Percentiles rank a stretch among this genome's conserved stretches.
These are phyloP conservation scores for Quercus cerris DNA, from an alignment of 306 rosid species.

Conservation along the genomic window DNA sequence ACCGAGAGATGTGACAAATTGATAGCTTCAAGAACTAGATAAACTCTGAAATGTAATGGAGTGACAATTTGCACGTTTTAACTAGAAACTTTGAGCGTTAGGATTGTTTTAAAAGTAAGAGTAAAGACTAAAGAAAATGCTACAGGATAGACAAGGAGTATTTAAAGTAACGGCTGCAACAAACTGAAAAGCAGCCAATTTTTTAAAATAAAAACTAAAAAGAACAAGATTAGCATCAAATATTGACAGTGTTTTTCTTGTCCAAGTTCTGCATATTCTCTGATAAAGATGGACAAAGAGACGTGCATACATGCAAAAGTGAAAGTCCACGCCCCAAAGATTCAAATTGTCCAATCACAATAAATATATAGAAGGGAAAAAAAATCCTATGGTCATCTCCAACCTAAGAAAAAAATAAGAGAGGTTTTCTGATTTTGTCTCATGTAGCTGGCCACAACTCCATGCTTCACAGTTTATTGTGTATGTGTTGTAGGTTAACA, in stretches of 20 bases:
- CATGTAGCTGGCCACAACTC: not conserved
- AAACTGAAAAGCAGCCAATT: slow-evolving; percentile 23
- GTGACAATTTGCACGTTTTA: slow-evolving; percentile 16
- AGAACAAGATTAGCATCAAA: slow-evolving; percentile 28
- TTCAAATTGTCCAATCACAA: slow-evolving; percentile 5
- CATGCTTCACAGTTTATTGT: not conserved
- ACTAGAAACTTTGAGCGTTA: slow-evolving; percentile 9
- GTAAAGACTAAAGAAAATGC: slow-evolving; percentile 7
- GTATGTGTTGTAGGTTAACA: not conserved
- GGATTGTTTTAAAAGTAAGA: not conserved
- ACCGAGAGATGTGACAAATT: not conserved
- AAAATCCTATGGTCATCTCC: not conserved
- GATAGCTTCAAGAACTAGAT: not conserved
- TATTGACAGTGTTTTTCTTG: slow-evolving; percentile 38
- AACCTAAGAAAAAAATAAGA: not conserved
- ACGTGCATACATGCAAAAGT: slow-evolving; percentile 41
- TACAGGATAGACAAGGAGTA: slow-evolving; percentile 25
- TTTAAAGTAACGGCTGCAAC: slow-evolving; percentile 26
- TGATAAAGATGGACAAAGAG: slow-evolving; percentile 35
- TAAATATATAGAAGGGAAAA: not conserved
- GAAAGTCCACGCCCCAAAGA: slow-evolving; percentile 6
- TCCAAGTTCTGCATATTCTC: slow-evolving; percentile 42
- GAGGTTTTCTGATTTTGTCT: not conserved
- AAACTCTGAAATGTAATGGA: not conserved
- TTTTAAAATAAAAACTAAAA: not conserved